phyloP scores from a whole-genome alignment of 495 filamentous ascomycete genomes.

The Hypoxylon fuscum region DNA sequence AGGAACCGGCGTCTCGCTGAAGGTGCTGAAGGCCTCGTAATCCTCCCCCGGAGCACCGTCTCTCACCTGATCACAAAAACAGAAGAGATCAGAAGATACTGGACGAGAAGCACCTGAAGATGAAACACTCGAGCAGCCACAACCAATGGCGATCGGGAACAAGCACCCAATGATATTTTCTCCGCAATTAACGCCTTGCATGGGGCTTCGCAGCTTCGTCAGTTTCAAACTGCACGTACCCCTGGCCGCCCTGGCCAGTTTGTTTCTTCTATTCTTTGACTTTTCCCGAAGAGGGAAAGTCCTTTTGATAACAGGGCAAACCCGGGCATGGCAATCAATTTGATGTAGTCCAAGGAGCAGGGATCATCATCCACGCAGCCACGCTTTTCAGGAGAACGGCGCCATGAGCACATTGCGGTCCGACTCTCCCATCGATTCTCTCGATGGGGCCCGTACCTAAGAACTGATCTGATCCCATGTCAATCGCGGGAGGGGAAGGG shows the following conservation, averaged over 20 bases:
- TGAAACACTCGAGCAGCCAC: conserved; percentile 36
- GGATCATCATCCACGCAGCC: conserved; percentile 11
- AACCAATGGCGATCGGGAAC: conserved; percentile 27
- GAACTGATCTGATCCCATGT: conserved; percentile 24
- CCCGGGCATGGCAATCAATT: conserved; percentile 30
- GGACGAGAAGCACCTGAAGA: conserved; percentile 29
- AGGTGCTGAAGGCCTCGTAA: not conserved
- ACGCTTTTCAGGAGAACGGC: conserved; percentile 12
- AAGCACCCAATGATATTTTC: conserved; percentile 29
- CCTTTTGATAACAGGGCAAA: not conserved
- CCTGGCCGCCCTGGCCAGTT: conserved; percentile 41
- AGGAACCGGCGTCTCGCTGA: conserved; percentile 3
- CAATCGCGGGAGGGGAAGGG: conserved; percentile 12
- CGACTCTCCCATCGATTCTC: conserved; percentile 30
- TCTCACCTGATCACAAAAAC: conserved; percentile 11
- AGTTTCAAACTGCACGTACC: conserved; percentile 37
- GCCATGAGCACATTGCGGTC: conserved; percentile 7
- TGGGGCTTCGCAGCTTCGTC: conserved; percentile 40
- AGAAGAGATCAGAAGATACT: conserved; percentile 27
- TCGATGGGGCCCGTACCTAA: conserved; percentile 21
- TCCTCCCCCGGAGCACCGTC: not conserved
- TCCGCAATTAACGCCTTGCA: conserved; percentile 33
- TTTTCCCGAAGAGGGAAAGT: conserved; percentile 23
- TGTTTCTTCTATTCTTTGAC: conserved; percentile 19
- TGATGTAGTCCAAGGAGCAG: conserved; percentile 16